Evolutionary conservation across 2,329 filamentous ascomycete species (phyloP).

Genomic region (Fonsecaea monophora): DNA sequence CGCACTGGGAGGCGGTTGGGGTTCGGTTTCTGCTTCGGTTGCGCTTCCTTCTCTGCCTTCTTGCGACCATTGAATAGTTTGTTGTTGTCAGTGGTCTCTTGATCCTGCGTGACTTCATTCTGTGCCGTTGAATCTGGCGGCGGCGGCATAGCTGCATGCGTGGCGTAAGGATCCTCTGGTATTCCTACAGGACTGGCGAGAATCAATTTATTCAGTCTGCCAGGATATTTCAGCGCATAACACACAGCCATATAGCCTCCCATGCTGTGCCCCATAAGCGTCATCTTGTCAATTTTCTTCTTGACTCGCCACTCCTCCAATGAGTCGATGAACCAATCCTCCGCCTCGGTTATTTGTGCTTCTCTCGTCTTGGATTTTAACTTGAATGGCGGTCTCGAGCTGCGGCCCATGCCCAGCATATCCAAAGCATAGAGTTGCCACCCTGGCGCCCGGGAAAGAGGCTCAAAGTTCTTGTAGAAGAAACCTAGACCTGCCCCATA

Average conservation of each 20-base stretch:
- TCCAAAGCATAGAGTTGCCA: conserved; percentile 96
- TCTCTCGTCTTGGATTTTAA: conserved; percentile 82
- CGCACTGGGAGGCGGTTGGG: conserved; percentile 26
- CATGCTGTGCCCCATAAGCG: conserved; percentile 87
- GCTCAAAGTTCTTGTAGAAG: conserved; percentile 98
- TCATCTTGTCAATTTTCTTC: conserved; percentile 90
- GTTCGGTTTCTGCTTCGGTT: conserved; percentile 32
- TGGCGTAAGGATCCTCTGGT: conserved; percentile 90
- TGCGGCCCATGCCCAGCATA: conserved; percentile 92
- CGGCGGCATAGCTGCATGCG: conserved; percentile 79
- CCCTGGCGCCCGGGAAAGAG: conserved; percentile 75
- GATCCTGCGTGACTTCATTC: conserved; percentile 46
- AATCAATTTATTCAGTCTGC: conserved; percentile 92
- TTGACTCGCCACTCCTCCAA: conserved; percentile 94
- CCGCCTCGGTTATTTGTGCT: conserved; percentile 83
- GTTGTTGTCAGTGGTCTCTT: conserved; percentile 55
- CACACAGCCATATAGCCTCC: conserved; percentile 94
- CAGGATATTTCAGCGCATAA: conserved; percentile 95
- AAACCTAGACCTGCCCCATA: conserved; percentile 96
- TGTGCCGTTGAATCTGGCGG: conserved; percentile 78
- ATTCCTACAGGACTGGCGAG: conserved; percentile 93
- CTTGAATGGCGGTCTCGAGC: conserved; percentile 80
- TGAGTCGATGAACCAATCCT: conserved; percentile 94
- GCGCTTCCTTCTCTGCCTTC: conserved; percentile 45
- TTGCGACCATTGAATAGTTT: conserved; percentile 61